These are phyloP conservation scores for Trichoderma erinaceum DNA, from an alignment of 495 filamentous ascomycete species.

Conservation along the genomic window DNA sequence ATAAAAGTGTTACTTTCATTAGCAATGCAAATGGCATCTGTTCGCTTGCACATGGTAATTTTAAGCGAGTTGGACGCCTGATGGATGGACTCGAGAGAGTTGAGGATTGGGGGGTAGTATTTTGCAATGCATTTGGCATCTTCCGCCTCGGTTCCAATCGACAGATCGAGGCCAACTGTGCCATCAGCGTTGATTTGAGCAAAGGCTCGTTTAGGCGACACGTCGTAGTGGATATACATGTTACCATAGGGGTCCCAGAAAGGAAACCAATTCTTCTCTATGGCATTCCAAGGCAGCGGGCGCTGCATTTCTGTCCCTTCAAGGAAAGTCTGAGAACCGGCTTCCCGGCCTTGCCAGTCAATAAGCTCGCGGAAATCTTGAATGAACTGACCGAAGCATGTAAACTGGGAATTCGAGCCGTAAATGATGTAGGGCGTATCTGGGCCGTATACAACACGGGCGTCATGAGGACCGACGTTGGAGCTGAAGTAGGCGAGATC, in stretches of 20 bases:
- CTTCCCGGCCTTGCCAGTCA: constrained; percentile 31
- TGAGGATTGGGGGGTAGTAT: constrained; percentile 32
- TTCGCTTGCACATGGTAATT: constrained; percentile 44
- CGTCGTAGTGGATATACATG: constrained; percentile 45
- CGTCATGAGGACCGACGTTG: constrained; percentile 46
- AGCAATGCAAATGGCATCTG: constrained; percentile 37
- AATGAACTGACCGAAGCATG: constrained; percentile 49
- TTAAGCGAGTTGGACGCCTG: constrained; percentile 52
- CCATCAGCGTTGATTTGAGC: constrained; percentile 37
- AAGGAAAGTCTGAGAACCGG: constrained; percentile 26
- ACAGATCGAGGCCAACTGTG: constrained; percentile 36
- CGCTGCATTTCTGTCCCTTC: constrained; percentile 42
- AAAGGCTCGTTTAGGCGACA: constrained; percentile 41
- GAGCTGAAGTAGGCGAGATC: constrained; percentile 30
- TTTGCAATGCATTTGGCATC: constrained; percentile 38
- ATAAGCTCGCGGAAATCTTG: constrained; percentile 44
- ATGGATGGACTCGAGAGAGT: constrained; percentile 40
- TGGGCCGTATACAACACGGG: constrained; percentile 48
- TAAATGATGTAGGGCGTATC: constrained; percentile 38
- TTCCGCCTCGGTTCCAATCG: constrained; percentile 20
- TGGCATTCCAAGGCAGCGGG: constrained; percentile 28
- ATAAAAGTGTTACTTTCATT: constrained; percentile 43
- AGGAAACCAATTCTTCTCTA: constrained; percentile 54
- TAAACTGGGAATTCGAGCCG: constrained; percentile 43
- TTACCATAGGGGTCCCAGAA: constrained; percentile 45